Percentiles rank a stretch among this genome's conserved stretches.
phyloP scores from a whole-genome alignment of 2,329 filamentous ascomycete species.

The Botrytis sinoallii region DNA sequence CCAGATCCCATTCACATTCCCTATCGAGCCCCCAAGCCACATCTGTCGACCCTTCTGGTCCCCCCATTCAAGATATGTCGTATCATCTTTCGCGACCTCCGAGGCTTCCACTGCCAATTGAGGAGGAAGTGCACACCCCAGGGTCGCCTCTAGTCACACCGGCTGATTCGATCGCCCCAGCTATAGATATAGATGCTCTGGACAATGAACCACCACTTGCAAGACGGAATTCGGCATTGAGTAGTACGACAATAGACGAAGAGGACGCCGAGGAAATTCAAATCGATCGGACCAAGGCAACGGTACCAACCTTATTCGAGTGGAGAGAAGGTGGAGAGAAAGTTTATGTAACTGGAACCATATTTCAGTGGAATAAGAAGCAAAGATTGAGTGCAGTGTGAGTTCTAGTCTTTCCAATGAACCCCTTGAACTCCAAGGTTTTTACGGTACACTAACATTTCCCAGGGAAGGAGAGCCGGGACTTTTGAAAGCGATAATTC shows the following conservation, averaged over 20 bases:
- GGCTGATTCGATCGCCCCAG: constrained; percentile 50
- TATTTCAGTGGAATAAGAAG: constrained; percentile 96
- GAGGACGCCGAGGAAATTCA: constrained; percentile 78
- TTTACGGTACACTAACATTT: constrained; percentile 17
- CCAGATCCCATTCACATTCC: constrained; percentile 33
- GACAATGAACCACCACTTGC: constrained; percentile 47
- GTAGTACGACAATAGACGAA: constrained; percentile 68
- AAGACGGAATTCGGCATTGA: constrained; percentile 55
- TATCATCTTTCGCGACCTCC: constrained; percentile 71
- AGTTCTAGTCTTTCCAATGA: constrained; percentile 32
- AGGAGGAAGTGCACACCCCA: constrained; percentile 84
- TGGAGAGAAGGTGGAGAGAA: constrained; percentile 78
- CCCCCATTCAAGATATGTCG: constrained; percentile 48
- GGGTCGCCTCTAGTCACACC: constrained; percentile 85
- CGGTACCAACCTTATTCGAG: constrained; percentile 79
- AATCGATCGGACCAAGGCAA: constrained; percentile 70
- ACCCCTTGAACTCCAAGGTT: not conserved
- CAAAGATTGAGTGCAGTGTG: constrained; percentile 83
- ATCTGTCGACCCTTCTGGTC: constrained; percentile 54
- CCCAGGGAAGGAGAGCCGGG: constrained; percentile 48
- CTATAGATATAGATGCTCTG: constrained; percentile 43
- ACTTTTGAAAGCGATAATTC: constrained; percentile 72
- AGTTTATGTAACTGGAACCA: constrained; percentile 94
- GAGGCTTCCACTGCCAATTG: constrained; percentile 86
- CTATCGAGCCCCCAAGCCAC: constrained; percentile 9